These are phyloP conservation scores for Phytophthora podocarpi DNA, from an alignment of 352 stramenopile species.

Conservation along the genomic window DNA sequence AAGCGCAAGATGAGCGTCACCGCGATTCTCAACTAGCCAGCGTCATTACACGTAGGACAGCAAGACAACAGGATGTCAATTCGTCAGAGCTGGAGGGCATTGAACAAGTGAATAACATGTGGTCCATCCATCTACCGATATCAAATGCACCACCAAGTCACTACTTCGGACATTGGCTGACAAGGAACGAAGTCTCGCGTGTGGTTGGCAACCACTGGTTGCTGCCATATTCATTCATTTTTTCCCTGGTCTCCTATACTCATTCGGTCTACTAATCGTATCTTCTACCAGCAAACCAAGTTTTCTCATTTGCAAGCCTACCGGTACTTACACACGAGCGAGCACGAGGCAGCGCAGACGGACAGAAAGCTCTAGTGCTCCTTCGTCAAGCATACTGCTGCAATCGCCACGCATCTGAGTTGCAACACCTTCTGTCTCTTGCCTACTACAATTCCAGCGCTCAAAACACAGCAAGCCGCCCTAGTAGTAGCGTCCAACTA, in stretches of 20 bases:
- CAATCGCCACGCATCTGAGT: constrained; percentile 11
- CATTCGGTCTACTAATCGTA: constrained; percentile 24
- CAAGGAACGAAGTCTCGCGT: not conserved
- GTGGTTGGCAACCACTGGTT: too few species aligned
- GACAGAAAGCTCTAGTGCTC: constrained; percentile 37
- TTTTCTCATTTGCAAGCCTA: constrained; percentile 8
- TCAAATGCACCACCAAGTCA: constrained; percentile 27
- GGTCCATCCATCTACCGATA: constrained; percentile 15
- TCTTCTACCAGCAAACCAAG: constrained; percentile 28
- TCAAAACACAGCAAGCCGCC: constrained; percentile 8
- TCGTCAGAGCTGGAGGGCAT: not conserved
- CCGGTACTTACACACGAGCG: constrained; percentile 15
- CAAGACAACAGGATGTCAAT: constrained; percentile 12
- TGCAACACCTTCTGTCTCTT: constrained; percentile 21
- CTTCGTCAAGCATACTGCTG: constrained; percentile 23
- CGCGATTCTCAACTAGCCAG: constrained; percentile 82
- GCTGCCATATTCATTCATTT: constrained; percentile 35
- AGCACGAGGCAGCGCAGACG: constrained; percentile 18
- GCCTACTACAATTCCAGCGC: constrained; percentile 18
- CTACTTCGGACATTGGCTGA: not conserved
- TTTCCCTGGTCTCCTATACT: constrained; percentile 14
- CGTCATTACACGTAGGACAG: not conserved
- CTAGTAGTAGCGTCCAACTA: constrained; percentile 88
- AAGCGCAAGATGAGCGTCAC: constrained; percentile 91
- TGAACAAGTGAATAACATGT: constrained; percentile 14